Base-by-base conservation (phyloP, 495 filamentous ascomycete genomes). In the Daldinia decipiens region DNA sequence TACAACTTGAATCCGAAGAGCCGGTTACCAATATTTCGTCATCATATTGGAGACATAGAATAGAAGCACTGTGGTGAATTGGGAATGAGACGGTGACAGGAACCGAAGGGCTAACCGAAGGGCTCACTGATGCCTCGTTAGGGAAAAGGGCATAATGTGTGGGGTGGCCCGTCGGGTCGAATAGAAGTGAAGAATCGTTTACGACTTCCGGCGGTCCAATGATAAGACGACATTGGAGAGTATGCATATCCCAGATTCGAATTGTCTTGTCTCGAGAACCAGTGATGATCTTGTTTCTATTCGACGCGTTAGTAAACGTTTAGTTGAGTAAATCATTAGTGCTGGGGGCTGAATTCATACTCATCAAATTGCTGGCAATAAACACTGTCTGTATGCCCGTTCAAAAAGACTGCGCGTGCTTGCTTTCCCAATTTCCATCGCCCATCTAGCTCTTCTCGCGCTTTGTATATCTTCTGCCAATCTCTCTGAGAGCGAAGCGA, bases 351-450 rank as follows among this genome's bases (percentile, higher is more conserved):
- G 12, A 57, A n/a, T 57, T 60, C 90, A 65, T 87, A 93, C 91
- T 98, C 94, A 77, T 99, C 95, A 81, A 98, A 99, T 77, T 98
- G 95, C 40, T 95, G 88, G 78, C 95, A 98, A 80, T 99, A 99
- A 26, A 99, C 94, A 68, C 93, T 97, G 78, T 98, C 95, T 11
- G 87, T 87, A 74, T 99, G 95, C 1, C 96, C 95, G 74, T 95
- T 91, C 17, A 98, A 83, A 77, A 97, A 97, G 58, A 96, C 90
- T 0, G 92, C 89, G 45, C 88, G 90, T 26, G 92, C 91, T 45
- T 74, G 64, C 59, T 89, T 86, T 65, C 92, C 91, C 45, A 88
- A 79, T 67, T 87, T 87, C 95, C 95, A 99, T 53, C 91, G 88
- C 54, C 85, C 81, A 60, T 94, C 89, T 29, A 99, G 85, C 61